Conservation (phyloP, 176 grass and related monocot genomes). For the Neostapfia colusana region DNA sequence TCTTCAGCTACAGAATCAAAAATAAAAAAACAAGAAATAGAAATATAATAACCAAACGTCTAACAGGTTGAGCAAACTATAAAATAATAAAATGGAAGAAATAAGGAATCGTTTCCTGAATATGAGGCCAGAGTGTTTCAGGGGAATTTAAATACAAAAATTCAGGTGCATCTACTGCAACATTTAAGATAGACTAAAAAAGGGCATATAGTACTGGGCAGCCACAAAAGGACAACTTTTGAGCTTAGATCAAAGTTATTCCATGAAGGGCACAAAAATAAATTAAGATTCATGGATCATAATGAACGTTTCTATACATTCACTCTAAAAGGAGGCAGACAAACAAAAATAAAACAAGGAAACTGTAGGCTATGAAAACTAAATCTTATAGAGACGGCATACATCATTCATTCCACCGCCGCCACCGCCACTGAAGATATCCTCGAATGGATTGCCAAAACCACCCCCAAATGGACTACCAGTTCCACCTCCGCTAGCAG, state of each 20-base stretch:
- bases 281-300: neutral
- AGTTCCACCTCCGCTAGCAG: conserved; percentile 64
- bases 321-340: neutral
- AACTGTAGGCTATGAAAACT: neutral
- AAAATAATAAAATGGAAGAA: conserved; percentile 21
- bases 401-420: conserved; percentile 87
- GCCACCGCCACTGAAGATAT: conserved; percentile 58
- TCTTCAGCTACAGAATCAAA: conserved; percentile 9
- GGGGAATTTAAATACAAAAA: neutral
- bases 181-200: neutral
- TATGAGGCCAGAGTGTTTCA: neutral
- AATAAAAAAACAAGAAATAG: neutral
- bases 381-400: conserved; percentile 32
- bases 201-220: neutral
- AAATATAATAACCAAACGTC: neutral
- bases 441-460: conserved; percentile 92
- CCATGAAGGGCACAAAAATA: conserved; percentile 20
- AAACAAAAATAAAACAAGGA: neutral
- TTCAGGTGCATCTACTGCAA: neutral
- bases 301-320: neutral
- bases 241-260: neutral
- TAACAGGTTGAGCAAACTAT: neutral
- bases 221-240: neutral
- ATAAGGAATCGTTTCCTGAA: neutral
- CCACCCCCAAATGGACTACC: conserved; percentile 70